Base-by-base conservation (phyloP, 352 stramenopile genomes). In the Phytophthora cajani region DNA sequence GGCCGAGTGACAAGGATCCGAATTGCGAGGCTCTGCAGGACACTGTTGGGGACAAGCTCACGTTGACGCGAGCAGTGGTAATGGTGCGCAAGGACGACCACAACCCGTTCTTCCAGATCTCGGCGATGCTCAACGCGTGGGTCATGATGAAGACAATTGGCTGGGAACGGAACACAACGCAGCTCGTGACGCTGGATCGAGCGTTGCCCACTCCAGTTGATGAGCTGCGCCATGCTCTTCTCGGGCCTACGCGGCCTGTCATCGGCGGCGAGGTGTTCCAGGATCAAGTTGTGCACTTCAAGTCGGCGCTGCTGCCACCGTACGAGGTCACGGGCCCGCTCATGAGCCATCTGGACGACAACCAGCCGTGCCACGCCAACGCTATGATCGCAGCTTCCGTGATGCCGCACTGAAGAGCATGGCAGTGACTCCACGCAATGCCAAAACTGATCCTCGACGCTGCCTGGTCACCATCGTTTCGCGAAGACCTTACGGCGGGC, bases 401-500 rank as follows among this genome's bases (percentile, higher is more conserved):
- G 50, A 76, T 8, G 21, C 44, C 10, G 46, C 82, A 8, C 51
- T 88, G 12, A 38, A 46, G 8, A 71, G 67, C 17, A 64, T 88
- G 51, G 33, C 25, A 8, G 55, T 77, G 42, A 51, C 47, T 47
- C 44, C 55, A 8, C 62, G 50, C 47, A 21, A 69, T 30, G 19
- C 56, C 3, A 70, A 75, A 47, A 44, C 25, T 5, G 46, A 67
- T 33, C 52, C 58, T 8, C 27, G 21, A 33, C 56, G 58, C 3
- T 80, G 69, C 25, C 21, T 78, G 1, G 59, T 91, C 17, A 91
- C 82, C 5, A 65, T 91, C 46, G 85, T 90, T 47, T 81, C 80
- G 17, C 72, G 84, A 36, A 69, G 81, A 30, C 60, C 77, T 54
- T 89, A 90, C 60, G 38, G 60, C 2, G 84, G 82, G 0, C 78